Evolutionary conservation across 345 rosid genomes (phyloP).

Genomic region (Bruguiera gymnorhiza): DNA sequence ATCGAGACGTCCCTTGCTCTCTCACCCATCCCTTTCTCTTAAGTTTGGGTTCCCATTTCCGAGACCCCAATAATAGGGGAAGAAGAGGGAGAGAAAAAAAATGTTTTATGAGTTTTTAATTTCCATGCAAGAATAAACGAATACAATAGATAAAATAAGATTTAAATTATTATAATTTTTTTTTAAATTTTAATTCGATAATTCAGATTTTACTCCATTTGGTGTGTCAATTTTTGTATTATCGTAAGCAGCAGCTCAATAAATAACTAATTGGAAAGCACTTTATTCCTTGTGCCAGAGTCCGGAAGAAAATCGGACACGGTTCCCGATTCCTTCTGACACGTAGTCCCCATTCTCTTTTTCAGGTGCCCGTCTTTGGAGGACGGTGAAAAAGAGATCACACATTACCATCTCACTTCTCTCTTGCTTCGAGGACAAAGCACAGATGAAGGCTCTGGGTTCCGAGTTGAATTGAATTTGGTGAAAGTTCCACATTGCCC

Average conservation of each 20-base stretch:
- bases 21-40: too few species aligned
- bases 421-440: slow-evolving; percentile 10
- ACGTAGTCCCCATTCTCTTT: slow-evolving; percentile 31
- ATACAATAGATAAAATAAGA: too few species aligned
- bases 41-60: too few species aligned
- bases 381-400: slow-evolving; percentile 15
- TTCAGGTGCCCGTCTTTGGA: slow-evolving; percentile 35
- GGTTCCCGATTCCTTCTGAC: slow-evolving; percentile 48
- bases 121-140: slow-evolving; percentile 31
- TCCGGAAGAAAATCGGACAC: slow-evolving; percentile 48
- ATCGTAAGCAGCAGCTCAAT: not conserved
- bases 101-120: slow-evolving; percentile 25
- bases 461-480: not conserved
- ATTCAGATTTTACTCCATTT: too few species aligned
- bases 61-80: slow-evolving; percentile 25
- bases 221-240: too few species aligned
- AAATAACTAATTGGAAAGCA: slow-evolving; percentile 15
- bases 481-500: not conserved
- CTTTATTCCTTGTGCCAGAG: slow-evolving; percentile 46
- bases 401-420: not conserved
- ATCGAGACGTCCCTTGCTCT: too few species aligned
- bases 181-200: too few species aligned
- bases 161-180: too few species aligned
- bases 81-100: slow-evolving; percentile 22
- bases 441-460: not conserved